phyloP scores from a whole-genome alignment of 1,139 yeast species.

The Pichia sp. region DNA sequence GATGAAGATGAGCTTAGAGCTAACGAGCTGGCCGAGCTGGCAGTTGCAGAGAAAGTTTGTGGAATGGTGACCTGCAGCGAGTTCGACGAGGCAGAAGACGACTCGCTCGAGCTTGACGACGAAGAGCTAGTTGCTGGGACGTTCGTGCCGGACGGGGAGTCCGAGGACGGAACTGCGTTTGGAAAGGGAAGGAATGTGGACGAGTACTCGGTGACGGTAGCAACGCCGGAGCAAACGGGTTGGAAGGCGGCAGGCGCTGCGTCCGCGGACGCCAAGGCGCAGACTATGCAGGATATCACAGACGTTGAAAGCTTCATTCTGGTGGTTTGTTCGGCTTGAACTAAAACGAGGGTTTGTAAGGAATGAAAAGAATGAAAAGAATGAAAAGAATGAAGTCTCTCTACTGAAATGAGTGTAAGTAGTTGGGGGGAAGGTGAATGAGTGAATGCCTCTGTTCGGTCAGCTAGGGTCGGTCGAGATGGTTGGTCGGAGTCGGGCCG shows the following conservation, averaged over 20 bases:
- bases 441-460: background rate
- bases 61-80: background rate
- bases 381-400: background rate
- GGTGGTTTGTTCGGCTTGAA: background rate
- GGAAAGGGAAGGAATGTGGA: slow-evolving; percentile 8
- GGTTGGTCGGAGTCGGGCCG: background rate
- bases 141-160: slow-evolving; percentile 7
- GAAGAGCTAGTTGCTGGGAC: slow-evolving; percentile 7
- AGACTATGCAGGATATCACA: background rate
- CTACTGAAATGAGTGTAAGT: background rate
- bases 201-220: slow-evolving; percentile 2
- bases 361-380: background rate
- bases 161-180: slow-evolving; percentile 1
- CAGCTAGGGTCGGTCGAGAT: background rate
- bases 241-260: slow-evolving; percentile 3
- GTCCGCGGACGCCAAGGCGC: slow-evolving; percentile 4
- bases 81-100: background rate
- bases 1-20: too few relatives aligned
- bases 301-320: slow-evolving; percentile 6
- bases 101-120: slow-evolving; percentile 10
- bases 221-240: background rate
- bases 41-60: too few relatives aligned
- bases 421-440: background rate
- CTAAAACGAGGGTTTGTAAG: background rate
- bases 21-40: slow-evolving; percentile 11